Base-by-base conservation (phyloP, 2,329 filamentous ascomycete genomes). In the Huntiella abstrusa region DNA sequence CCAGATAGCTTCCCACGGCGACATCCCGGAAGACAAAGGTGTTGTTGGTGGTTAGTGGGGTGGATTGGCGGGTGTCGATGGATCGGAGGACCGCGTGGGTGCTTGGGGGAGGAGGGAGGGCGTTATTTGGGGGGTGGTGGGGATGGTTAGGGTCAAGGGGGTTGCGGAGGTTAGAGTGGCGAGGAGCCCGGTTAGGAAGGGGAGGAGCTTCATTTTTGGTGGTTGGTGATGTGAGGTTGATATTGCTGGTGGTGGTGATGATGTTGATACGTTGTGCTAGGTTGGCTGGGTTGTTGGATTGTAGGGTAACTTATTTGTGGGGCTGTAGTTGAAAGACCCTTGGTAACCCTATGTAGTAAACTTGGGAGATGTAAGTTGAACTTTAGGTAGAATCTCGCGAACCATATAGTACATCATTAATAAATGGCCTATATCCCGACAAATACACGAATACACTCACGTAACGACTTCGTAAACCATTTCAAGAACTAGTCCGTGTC, bases 21-120 rank as follows among this genome's bases (percentile, higher is more conserved):
- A 94, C 69, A 54, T 86, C 77, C 53, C 62, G 64, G 67, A 95
- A 94, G 52, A 75, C 69, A 57, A 95, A 85, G 17, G 74, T 77
- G 59, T 83, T 82, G 54, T 69, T 62, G 36, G 70, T 65, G 10
- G 78, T 77, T 7, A 94, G 64, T 7, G 78, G 77, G 10, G 82
- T 76, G 19, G 70, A 55, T 56, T 58, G 54, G 51, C 58, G 53
- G 32, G 51, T 51, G 50, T 61, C 57, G 8, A 66, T 62, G 13
- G 67, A 55, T 15, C 64, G 62, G 42, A 74, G 68, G 41, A 73
- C 77, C 34, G 77, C 78, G 57, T 80, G 77, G 43, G 80, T 80
- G 50, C 71, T 73, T 56, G 66, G 16, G 77, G 78, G 45, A 78
- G 73, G 42, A 67, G 58, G 57, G 62, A 58, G 11, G 69, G 69